Conservation (phyloP, 1,284 basidiomycete genomes). For the Pseudozyma sp. region DNA sequence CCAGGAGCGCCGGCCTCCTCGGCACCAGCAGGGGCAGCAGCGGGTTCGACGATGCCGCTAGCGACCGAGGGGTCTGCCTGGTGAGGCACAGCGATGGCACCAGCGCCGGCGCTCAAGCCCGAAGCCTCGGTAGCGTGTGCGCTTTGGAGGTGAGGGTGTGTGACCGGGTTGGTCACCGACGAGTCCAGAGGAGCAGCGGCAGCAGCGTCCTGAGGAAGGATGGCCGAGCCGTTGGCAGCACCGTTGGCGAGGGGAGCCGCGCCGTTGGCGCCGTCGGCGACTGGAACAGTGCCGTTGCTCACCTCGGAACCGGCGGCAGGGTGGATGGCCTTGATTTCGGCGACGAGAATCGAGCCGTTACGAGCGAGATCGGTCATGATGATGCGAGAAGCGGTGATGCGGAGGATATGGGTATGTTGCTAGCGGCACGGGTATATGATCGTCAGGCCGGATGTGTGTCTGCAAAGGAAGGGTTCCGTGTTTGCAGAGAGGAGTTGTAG, state of each 20-base stretch:
- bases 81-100: constrained; percentile 34
- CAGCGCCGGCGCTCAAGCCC: constrained; percentile 34
- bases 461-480: background rate
- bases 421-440: constrained; percentile 3
- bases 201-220: constrained; percentile 1
- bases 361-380: constrained; percentile 47
- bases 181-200: constrained; percentile 36
- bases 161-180: constrained; percentile 26
- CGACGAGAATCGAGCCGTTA: constrained; percentile 49
- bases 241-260: constrained; percentile 8
- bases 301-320: constrained; percentile 9
- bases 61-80: constrained; percentile 31
- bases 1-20: constrained; percentile 24
- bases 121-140: constrained; percentile 33
- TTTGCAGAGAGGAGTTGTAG: background rate
- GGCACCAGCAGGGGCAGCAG: constrained; percentile 4
- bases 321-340: constrained; percentile 52
- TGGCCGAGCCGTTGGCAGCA: constrained; percentile 15
- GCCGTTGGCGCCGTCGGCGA: constrained; percentile 9
- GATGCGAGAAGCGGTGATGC: constrained; percentile 11
- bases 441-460: background rate
- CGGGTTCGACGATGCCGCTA: constrained; percentile 19
- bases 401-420: constrained; percentile 5
- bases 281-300: constrained; percentile 13
- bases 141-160: constrained; percentile 14